Evolutionary conservation across 768 basidiomycete genomes (phyloP), one percentile per base, ranked within the genome.

Genomic region (Psilocybe cubensis): DNA sequence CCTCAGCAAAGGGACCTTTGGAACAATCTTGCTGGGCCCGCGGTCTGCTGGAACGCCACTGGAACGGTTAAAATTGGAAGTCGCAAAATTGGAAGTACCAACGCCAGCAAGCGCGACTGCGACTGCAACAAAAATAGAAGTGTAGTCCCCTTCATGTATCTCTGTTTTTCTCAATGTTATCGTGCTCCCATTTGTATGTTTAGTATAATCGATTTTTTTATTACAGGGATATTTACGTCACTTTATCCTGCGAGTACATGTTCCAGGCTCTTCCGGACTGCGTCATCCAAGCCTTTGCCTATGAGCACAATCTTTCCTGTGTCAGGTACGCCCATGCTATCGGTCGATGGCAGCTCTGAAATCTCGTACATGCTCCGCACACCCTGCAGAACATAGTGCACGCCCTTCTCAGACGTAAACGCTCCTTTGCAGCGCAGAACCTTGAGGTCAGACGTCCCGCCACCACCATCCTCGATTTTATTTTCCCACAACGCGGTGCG

Each of bases 291-390:
- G 1, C 91, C 91, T 67, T 89, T 91, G 10, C 94, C 94, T 44
- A 96, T 96, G 57, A 96, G 79, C 2, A 96, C 91, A 21, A 96
- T 68, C 73, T 96, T 96, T 23, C 94, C 93, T 14, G 72, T 72
- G 46, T 84, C 82, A 0, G 84, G 83, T 31, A 87, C 68, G 1
- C 82, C 86, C 23, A 84, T 54, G 46, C 56, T 61, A n/a, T 65
- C 66, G 24, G 48, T 49, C 1, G 44, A 56, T 52, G 75, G 76
- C 38, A 86, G 74, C 48, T 78, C 72, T 0, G 71, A 67, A 12
- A 96, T 82, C 64, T 99, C 96, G 68, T 96, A 99, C 71, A 98
- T 81, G 63, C 78, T 92, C 62, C 92, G 79, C 11, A 99, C 97
- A 2, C 96, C 97, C 68, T 99, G 97, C 43, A 99, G 73, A 52